These are phyloP conservation scores for Candida methanosorbosa DNA, from an alignment of 805 yeast genomes.

Conservation along the genomic window DNA sequence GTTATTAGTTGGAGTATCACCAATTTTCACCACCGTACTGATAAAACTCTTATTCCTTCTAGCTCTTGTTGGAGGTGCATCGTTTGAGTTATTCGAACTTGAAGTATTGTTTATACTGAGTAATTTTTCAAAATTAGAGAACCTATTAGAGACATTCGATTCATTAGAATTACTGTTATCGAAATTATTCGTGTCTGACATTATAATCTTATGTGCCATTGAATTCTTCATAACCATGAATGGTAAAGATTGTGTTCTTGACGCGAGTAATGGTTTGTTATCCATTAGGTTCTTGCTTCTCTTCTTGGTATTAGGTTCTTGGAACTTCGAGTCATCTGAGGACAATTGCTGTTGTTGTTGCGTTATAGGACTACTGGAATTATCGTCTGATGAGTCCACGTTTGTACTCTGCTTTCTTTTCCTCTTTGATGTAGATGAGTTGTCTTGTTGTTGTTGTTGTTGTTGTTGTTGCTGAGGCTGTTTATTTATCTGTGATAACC, in stretches of 20 bases:
- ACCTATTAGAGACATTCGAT: conserved; percentile 18
- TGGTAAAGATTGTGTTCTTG: conserved; percentile 28
- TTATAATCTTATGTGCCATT: conserved; percentile 22
- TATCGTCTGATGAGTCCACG: conserved; percentile 5
- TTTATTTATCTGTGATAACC: conserved; percentile 29
- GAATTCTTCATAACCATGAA: conserved; percentile 22
- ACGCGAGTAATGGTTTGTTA: conserved; percentile 20
- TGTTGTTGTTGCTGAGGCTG: not conserved
- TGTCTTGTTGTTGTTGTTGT: conserved; percentile 1
- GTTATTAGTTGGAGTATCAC: conserved; percentile 10
- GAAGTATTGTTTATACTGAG: conserved; percentile 1
- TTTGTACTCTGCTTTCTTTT: not conserved
- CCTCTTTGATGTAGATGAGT: conserved; percentile 1
- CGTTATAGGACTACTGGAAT: not conserved
- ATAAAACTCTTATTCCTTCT: conserved; percentile 22
- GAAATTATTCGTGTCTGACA: conserved; percentile 14
- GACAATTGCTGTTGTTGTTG: not conserved
- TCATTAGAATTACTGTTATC: conserved; percentile 12
- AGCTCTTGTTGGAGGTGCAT: conserved; percentile 19
- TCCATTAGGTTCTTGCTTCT: not conserved
- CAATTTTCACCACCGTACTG: conserved; percentile 22
- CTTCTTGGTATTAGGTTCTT: too few relatives aligned
- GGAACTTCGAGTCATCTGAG: too few relatives aligned
- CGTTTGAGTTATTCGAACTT: conserved; percentile 6
- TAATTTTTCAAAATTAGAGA: conserved; percentile 21